Evolutionary conservation across 2,329 filamentous ascomycete genomes (phyloP), one percentile per base, ranked within the genome.

Genomic region (Ascochyta viciae-villosae): DNA sequence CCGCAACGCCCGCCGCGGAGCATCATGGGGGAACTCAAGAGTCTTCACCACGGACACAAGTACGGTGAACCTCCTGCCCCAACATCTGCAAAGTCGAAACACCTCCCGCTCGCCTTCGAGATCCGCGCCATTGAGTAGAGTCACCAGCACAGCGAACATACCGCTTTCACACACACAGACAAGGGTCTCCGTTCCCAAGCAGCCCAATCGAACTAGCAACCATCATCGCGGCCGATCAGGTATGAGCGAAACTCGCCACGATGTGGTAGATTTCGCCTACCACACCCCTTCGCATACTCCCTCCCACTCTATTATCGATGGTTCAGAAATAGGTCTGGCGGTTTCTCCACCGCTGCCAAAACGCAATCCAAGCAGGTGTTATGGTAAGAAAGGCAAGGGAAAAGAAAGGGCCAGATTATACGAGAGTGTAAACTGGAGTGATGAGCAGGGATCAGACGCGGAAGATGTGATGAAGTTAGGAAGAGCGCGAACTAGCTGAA

Each of bases 21-120:
- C n/a, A 22, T 57, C 56, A 1, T 63, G 60, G 53, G 53, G 43
- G 6, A 34, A 27, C n/a, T 53, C 57, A 10, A 53, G 54, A 3
- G 9, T 54, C 33, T 50, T 29, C 22, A 45, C 27, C 13, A 37
- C 16, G 15, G 41, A 55, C 22, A 46, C 12, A 13, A 55, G 52
- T 41, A 55, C 52, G 5, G 19, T 37, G 2, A 55, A 33, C 16
- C 52, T 55, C n/a, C 27, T 55, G 13, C 35, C 34, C 2, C 40
- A 23, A 4, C 7, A 33, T 12, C 27, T 41, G 15, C 35, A 31
- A 3, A 48, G 45, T 40, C 33, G 44, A 15, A 44, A 40, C 35
- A 15, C 23, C 7, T 55, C 52, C 6, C 23, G 52, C n/a, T 50
- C 34, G 9, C 51, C 51, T 6, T 40, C 40, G 15, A 40, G 51